Percentiles rank a stretch among this genome's conserved stretches.
Evolutionary conservation across 2,329 filamentous ascomycete genomes (phyloP).

Genomic region (Hypoxylon sp.): DNA sequence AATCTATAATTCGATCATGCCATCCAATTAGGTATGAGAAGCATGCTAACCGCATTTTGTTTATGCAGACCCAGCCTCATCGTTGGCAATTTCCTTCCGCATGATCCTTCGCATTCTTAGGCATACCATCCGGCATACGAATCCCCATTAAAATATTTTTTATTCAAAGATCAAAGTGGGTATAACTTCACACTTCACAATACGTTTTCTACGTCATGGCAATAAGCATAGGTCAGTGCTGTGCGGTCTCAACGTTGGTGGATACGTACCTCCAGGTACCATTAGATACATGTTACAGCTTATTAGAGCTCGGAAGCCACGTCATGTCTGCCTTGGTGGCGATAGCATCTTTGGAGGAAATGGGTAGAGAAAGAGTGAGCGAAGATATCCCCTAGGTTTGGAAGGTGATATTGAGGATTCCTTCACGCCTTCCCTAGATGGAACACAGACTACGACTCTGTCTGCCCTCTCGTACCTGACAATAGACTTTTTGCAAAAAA

Average conservation of each 20-base stretch:
- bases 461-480: conserved; percentile 14
- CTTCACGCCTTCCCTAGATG: conserved; percentile 40
- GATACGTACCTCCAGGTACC: conserved; percentile 7
- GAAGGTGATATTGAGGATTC: conserved; percentile 41
- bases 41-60: conserved; percentile 42
- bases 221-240: conserved; percentile 16
- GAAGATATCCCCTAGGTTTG: conserved; percentile 39
- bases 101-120: conserved; percentile 71
- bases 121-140: conserved; percentile 40
- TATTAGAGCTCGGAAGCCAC: conserved; percentile 34
- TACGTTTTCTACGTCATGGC: conserved; percentile 37
- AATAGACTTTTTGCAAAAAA: conserved; percentile 4
- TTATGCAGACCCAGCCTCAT: conserved; percentile 85
- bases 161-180: conserved; percentile 22
- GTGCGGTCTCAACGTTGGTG: conserved; percentile 13
- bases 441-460: conserved; percentile 40
- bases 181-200: conserved; percentile 17
- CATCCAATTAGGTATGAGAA: conserved; percentile 11
- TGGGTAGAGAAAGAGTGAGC: conserved; percentile 11
- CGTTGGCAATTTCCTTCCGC: conserved; percentile 95
- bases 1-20: not conserved
- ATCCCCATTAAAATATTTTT: conserved; percentile 22
- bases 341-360: conserved; percentile 20
- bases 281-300: conserved; percentile 38
- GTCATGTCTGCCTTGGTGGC: conserved; percentile 23